Conservation (phyloP, 2,329 filamentous ascomycete species). For the Anthostomella pinea region DNA sequence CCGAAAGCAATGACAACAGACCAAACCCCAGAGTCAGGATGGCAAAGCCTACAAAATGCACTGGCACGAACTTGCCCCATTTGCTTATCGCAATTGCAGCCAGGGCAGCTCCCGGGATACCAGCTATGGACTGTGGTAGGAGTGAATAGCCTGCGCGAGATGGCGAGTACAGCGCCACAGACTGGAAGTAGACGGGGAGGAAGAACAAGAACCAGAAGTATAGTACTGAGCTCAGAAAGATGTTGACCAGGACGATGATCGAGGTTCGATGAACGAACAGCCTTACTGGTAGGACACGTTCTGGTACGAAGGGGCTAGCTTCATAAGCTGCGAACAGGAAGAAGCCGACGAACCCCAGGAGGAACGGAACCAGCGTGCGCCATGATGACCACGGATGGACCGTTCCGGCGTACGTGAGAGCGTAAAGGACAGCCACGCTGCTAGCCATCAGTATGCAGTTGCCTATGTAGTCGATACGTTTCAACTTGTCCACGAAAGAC, state of each 20-base stretch:
- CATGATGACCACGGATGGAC: constrained; percentile 11
- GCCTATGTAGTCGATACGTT: constrained; percentile 19
- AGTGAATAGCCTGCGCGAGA: constrained; percentile 21
- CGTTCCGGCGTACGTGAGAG: constrained; percentile 13
- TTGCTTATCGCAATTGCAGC: constrained; percentile 25
- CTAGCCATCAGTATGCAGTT: constrained; percentile 16
- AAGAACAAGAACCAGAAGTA: constrained; percentile 36
- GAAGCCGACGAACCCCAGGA: constrained; percentile 11
- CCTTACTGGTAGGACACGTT: constrained; percentile 39
- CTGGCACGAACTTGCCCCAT: constrained; percentile 17
- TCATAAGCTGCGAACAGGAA: constrained; percentile 7
- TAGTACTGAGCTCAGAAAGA: constrained; percentile 36
- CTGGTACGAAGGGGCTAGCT: constrained; percentile 4
- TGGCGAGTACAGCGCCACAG: constrained; percentile 30
- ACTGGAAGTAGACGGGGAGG: constrained; percentile 43
- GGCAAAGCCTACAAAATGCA: constrained; percentile 25
- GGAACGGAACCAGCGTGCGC: constrained; percentile 11
- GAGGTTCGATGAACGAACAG: constrained; percentile 43
- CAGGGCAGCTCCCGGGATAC: constrained; percentile 11
- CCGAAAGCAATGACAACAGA: constrained; percentile 33
- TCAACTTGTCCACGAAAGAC: constrained; percentile 6
- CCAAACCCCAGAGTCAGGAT: constrained; percentile 35
- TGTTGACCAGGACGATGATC: constrained; percentile 27
- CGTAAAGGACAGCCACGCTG: constrained; percentile 12
- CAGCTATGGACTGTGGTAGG: constrained; percentile 17